These are phyloP conservation scores for Globisporangium cylindrosporum DNA, from an alignment of 352 stramenopile genomes.

Conservation along the genomic window DNA sequence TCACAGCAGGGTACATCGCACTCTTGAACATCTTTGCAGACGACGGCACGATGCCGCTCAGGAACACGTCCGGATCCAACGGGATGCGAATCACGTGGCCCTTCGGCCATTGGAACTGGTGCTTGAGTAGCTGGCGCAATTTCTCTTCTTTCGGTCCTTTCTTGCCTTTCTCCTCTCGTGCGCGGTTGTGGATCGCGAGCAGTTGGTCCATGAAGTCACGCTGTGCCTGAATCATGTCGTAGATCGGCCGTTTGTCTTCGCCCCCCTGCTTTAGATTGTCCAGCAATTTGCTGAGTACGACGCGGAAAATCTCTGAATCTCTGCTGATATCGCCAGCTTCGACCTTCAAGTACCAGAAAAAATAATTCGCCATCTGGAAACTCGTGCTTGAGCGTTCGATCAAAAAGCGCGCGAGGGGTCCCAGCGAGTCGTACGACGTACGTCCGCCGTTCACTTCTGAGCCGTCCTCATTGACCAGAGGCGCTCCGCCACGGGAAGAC, in stretches of 20 bases:
- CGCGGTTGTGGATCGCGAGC: constrained; percentile 90
- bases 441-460: constrained; percentile 3
- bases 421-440: constrained; percentile 36
- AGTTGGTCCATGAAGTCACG: constrained; percentile 94
- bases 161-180: constrained; percentile 91
- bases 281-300: constrained; percentile 90
- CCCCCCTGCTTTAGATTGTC: constrained; percentile 89
- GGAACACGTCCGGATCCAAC: constrained; percentile 78
- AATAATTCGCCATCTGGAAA: constrained; percentile 96
- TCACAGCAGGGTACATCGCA: constrained; percentile 96
- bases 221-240: constrained; percentile 90
- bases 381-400: constrained; percentile 92
- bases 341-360: constrained; percentile 95
- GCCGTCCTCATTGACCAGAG: constrained; percentile 18
- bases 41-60: constrained; percentile 88
- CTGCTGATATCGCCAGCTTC: constrained; percentile 69
- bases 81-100: constrained; percentile 81
- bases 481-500: constrained; percentile 26
- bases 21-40: constrained; percentile 98
- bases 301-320: constrained; percentile 75
- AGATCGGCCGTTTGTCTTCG: constrained; percentile 88
- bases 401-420: constrained; percentile 91
- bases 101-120: constrained; percentile 80
- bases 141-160: constrained; percentile 97
- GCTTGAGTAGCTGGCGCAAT: constrained; percentile 82